Evolutionary conservation across 1,139 yeast species (phyloP), one percentile per base, ranked within the genome.

Genomic region (Geotrichum citri-aurantii): DNA sequence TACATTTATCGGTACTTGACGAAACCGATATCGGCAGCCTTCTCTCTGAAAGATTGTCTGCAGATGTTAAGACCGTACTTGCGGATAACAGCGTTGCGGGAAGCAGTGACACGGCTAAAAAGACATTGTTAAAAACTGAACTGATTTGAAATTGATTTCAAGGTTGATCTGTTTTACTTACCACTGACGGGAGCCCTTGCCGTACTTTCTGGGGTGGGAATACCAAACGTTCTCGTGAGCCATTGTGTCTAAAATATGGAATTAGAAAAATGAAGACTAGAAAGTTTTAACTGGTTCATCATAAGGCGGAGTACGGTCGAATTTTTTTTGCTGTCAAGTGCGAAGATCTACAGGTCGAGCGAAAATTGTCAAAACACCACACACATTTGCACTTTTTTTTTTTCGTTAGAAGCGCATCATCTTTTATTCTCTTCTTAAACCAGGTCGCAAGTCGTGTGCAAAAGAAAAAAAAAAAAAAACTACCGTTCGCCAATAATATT

Each of bases 141-240:
- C 44, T 37, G 17, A 37, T 14, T 37, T 12, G n/a, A n/a, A 37
- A 17, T 37, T 37, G 19, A 37, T 37, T 10, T 37, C 17, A 37
- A 26, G 19, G 21, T n/a, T 37, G 19, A 14, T 17, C 14, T n/a
- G 19, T 6, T 10, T 23, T 26, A 68, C 73, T 59, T 66, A 71
- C 75, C 98, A 92, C 83, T 88, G 95, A 85, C 99, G 96, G 77
- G 98, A 89, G 83, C 99, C 99, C 90, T 95, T 95, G 82, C 99
- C 99, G 90, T 85, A 92, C 82, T 88, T 92, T 89, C 98, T 91
- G 85, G 99, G 99, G 96, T 93, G 99, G 81, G 98, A 92, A 86
- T 81, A 93, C 99, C 99, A 95, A 86, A 93, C 97, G 91, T 91
- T 88, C 87, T 90, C 97, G 97, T 92, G 98, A 86, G 98, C 97